Percentiles rank a stretch among this genome's conserved stretches.
phyloP scores from a whole-genome alignment of 2,329 filamentous ascomycete species.

The Cladosporium sp. region DNA sequence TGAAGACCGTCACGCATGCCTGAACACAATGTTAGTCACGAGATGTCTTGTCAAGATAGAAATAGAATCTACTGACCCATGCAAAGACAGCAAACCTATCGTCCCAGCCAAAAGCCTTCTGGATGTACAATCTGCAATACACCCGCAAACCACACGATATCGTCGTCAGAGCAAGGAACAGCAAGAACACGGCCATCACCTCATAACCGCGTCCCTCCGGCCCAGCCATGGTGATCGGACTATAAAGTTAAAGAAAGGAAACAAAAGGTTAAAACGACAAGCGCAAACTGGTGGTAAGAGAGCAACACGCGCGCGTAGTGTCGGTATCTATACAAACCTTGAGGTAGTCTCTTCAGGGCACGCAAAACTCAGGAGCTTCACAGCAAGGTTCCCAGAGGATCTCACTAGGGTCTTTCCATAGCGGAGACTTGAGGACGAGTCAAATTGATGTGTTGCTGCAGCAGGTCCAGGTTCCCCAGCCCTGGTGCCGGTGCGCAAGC shows the following conservation, averaged over 20 bases:
- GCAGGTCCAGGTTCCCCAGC: slow-evolving; percentile 1
- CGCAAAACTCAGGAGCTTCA: not conserved
- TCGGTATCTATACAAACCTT: not conserved
- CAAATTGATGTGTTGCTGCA: not conserved
- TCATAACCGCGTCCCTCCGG: slow-evolving; percentile 7
- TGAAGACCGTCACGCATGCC: slow-evolving; percentile 34
- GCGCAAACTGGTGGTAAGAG: not conserved
- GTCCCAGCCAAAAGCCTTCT: slow-evolving; percentile 14
- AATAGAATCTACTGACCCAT: not conserved
- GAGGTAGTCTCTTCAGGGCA: not conserved
- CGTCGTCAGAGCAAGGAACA: slow-evolving; percentile 3
- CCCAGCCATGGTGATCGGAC: slow-evolving; percentile 1
- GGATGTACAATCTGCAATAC: slow-evolving; percentile 1
- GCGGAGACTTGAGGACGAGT: not conserved
- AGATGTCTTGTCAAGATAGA: not conserved
- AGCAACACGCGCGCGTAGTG: not conserved
- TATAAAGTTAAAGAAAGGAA: not conserved
- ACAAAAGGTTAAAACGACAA: not conserved
- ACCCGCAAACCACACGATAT: not conserved
- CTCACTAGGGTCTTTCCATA: slow-evolving; percentile 6
- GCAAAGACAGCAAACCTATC: slow-evolving; percentile 3
- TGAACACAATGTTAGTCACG: not conserved
- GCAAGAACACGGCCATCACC: slow-evolving; percentile 4
- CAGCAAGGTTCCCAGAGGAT: slow-evolving; percentile 6
- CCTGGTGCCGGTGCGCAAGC: not conserved